These are phyloP conservation scores for Hanseniaspora clermontiae DNA, from an alignment of 805 yeast genomes.

Conservation along the genomic window DNA sequence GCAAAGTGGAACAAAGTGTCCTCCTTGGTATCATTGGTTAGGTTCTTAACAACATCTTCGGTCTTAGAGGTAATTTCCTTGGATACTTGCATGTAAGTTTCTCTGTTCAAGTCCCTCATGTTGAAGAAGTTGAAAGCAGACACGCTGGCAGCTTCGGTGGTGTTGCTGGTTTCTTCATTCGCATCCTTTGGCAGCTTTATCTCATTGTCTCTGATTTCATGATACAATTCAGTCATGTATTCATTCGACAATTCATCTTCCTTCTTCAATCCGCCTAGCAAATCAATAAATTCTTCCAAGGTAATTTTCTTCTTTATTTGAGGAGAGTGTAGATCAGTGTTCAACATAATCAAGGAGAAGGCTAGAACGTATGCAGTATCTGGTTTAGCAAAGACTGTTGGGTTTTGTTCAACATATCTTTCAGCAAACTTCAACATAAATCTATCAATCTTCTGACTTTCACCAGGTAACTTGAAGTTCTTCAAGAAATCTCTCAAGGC, in stretches of 20 bases:
- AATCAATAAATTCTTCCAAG: constrained; percentile 68
- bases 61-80: constrained; percentile 83
- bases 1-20: constrained; percentile 60
- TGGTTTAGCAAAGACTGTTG: constrained; percentile 76
- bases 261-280: constrained; percentile 87
- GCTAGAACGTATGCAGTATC: constrained; percentile 88
- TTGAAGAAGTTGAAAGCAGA: constrained; percentile 49
- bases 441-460: constrained; percentile 93
- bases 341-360: constrained; percentile 81
- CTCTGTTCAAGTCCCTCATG: constrained; percentile 57
- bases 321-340: constrained; percentile 85
- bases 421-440: constrained; percentile 95
- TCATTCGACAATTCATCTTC: constrained; percentile 72
- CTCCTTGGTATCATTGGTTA: constrained; percentile 40
- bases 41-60: constrained; percentile 60
- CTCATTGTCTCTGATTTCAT: constrained; percentile 72
- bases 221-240: constrained; percentile 51
- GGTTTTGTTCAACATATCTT: constrained; percentile 77
- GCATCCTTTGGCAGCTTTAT: constrained; percentile 88
- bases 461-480: constrained; percentile 89
- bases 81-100: constrained; percentile 85
- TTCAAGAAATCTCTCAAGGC: constrained; percentile 79
- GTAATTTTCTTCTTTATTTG: constrained; percentile 84
- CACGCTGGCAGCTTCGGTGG: constrained; percentile 25
- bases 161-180: constrained; percentile 58